phyloP scores from a whole-genome alignment of 805 yeast genomes.

The Starmerella bombi region DNA sequence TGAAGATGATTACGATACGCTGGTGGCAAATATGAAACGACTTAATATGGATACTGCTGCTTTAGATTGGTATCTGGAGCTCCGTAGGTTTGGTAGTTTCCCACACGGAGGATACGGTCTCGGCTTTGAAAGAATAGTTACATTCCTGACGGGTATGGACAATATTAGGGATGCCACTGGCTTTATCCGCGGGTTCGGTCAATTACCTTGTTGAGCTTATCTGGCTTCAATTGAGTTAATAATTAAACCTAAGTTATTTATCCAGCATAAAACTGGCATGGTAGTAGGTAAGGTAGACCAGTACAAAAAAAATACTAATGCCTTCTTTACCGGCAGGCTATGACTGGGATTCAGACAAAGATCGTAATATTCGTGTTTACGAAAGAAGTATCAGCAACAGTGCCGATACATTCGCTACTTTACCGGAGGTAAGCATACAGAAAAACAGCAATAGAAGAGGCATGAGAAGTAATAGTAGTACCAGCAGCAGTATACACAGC shows the following conservation, averaged over 20 bases:
- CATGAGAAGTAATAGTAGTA: background rate
- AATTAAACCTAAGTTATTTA: background rate
- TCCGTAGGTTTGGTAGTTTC: conserved; percentile 62
- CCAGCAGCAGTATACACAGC: background rate
- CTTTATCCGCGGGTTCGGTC: conserved; percentile 61
- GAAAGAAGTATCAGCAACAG: background rate
- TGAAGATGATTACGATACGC: conserved; percentile 45
- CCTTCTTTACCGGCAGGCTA: no score
- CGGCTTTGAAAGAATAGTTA: conserved; percentile 78
- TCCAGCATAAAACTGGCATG: background rate
- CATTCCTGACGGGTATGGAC: conserved; percentile 57
- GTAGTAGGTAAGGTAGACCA: no score
- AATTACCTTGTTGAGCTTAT: conserved; percentile 33
- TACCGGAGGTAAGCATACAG: no score
- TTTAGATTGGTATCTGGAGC: conserved; percentile 67
- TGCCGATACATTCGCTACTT: background rate
- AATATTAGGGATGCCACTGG: conserved; percentile 80
- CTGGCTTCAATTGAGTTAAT: background rate
- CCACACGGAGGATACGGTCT: conserved; percentile 98
- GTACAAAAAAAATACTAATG: no score
- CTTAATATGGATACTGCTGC: conserved; percentile 44
- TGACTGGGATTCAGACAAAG: background rate
- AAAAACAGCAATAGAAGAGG: no score
- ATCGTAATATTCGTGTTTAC: background rate
- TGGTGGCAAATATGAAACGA: conserved; percentile 38